Evolutionary conservation across 1,284 basidiomycete species (phyloP), one percentile per base, ranked within the genome.

Genomic region (Apiotrichum gamsii): DNA sequence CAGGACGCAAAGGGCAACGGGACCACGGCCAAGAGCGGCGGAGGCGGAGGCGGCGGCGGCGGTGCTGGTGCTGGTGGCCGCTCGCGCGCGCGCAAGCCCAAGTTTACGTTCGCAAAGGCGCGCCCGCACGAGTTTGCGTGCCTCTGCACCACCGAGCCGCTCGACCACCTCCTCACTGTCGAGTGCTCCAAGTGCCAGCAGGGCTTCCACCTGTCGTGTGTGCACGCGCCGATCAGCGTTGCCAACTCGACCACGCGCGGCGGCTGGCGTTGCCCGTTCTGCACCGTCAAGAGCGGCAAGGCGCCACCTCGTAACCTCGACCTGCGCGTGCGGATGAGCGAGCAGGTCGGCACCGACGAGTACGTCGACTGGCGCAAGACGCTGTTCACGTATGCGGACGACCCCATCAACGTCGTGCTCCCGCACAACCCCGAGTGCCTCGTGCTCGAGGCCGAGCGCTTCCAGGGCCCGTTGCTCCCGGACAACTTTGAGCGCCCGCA

Each of bases 261-360:
- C 2, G 43, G 43, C 5, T 68, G 68, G 67, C 49, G 59, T 24
- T 71, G 70, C 49, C 69, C 68, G 4, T 70, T 65, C 47, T 72
- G 69, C 53, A 47, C 56, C 14, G 56, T 70, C 29, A 65, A 65
- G 34, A 58, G 60, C 20, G 69, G 59, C 21, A 64, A 66, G 54
- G 39, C 57, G 13, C 47, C 56, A 3, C 47, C 45, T 8, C 59
- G 59, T 11, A 55, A 52, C 39, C 56, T 65, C 3, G 61, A 64
- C 29, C 40, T 69, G 2, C 51, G 64, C 5, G 56, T 65, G 6
- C 70, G 70, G 43, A 54, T 64, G 43, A 45, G 31, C 63, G 67
- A 60, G 16, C 59, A 65, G 39, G 6, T 58, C 11, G 67, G 66
- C 9, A 66, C 66, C 2, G 38, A 63, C 38, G 43, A 56, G 23